Conservation (phyloP, 2,329 filamentous ascomycete genomes). For the Ascochyta rabiei region DNA sequence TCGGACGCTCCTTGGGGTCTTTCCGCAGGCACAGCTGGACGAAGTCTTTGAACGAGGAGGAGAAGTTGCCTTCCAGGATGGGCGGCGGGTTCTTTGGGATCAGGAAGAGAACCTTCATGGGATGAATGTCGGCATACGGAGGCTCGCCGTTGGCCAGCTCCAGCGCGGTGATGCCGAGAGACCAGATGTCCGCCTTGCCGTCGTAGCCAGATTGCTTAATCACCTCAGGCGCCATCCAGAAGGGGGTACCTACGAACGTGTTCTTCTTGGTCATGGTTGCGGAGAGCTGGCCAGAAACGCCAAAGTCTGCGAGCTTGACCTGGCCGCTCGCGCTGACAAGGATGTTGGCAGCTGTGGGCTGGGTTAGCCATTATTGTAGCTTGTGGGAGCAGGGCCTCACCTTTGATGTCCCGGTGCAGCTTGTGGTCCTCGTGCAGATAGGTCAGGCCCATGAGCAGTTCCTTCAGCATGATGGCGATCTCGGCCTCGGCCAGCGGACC, state of each 20-base stretch:
- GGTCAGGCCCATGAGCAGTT: conserved; percentile 86
- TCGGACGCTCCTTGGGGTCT: conserved; percentile 86
- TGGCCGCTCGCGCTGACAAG: conserved; percentile 88
- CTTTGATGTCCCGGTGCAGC: conserved; percentile 94
- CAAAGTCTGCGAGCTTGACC: conserved; percentile 96
- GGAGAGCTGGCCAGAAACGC: conserved; percentile 92
- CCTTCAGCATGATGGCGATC: conserved; percentile 92
- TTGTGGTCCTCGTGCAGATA: conserved; percentile 97
- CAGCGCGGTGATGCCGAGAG: conserved; percentile 89
- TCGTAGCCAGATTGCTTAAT: conserved; percentile 99
- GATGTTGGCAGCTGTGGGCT: conserved; percentile 83
- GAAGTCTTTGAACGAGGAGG: conserved; percentile 58
- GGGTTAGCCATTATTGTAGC: conserved; percentile 8
- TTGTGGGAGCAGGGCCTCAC: conserved; percentile 53
- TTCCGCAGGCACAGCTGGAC: conserved; percentile 75
- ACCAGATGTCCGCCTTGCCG: conserved; percentile 98
- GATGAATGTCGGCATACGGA: conserved; percentile 94
- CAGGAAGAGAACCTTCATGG: conserved; percentile 96
- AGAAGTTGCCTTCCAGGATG: conserved; percentile 62
- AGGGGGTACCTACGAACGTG: conserved; percentile 96
- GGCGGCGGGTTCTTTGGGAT: conserved; percentile 95
- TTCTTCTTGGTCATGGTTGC: conserved; percentile 99
- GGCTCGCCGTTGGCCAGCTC: conserved; percentile 92
- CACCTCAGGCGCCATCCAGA: conserved; percentile 99
- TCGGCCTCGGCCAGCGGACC: conserved; percentile 92